Evolutionary conservation across 2,329 filamentous ascomycete genomes (phyloP).

Genomic region (Bipolaris gigantea): DNA sequence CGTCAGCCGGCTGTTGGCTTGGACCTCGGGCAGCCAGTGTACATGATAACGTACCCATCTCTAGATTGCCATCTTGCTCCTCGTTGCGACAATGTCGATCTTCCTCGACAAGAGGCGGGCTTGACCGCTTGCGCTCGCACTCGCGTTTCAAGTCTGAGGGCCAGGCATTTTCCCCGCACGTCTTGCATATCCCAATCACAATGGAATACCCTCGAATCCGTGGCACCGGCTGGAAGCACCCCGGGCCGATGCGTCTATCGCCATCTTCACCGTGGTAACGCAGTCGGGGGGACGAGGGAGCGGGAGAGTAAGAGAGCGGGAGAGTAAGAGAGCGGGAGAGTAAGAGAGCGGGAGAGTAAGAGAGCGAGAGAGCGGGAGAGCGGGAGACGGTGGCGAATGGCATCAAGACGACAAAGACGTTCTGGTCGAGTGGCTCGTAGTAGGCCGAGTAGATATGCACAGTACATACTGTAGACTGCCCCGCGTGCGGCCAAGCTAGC

Average conservation of each 20-base stretch:
- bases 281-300: neutral
- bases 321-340: too few species aligned
- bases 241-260: slow-evolving; percentile 1
- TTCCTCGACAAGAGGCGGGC: slow-evolving; percentile 1
- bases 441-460: too few species aligned
- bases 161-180: slow-evolving; percentile 16
- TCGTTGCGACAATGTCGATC: slow-evolving; percentile 1
- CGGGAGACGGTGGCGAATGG: neutral
- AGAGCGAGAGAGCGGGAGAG: too few species aligned
- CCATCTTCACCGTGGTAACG: neutral
- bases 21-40: too few species aligned
- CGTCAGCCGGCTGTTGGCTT: neutral
- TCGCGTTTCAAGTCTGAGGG: slow-evolving; percentile 11
- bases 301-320: too few species aligned
- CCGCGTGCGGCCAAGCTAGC: slow-evolving; percentile 8
- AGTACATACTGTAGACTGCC: neutral
- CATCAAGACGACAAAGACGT: neutral
- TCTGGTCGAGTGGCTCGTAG: neutral
- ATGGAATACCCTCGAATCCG: neutral
- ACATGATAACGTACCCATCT: too few species aligned
- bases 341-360: too few species aligned
- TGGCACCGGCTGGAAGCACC: slow-evolving; percentile 9
- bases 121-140: slow-evolving; percentile 9
- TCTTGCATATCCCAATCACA: slow-evolving; percentile 10
- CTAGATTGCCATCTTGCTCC: too few species aligned